Evolutionary conservation across 1,139 yeast genomes (phyloP).

Genomic region (Debaryomycetaceae sp.): DNA sequence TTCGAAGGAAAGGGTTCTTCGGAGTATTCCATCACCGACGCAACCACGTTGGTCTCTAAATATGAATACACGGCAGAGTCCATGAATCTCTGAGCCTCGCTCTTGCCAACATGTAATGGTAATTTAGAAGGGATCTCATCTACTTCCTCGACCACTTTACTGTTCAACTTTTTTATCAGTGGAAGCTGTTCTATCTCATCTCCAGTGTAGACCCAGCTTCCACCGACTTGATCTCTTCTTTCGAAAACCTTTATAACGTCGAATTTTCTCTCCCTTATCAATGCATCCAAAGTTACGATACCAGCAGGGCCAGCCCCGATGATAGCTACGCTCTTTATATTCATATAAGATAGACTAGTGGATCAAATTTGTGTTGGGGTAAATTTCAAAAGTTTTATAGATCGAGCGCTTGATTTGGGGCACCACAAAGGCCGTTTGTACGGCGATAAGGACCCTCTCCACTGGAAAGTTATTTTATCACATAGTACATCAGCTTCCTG

Average conservation of each 20-base stretch:
- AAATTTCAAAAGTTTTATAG: no score
- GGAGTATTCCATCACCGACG: constrained; percentile 53
- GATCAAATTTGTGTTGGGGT: no score
- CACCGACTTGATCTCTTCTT: constrained; percentile 39
- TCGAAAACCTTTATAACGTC: constrained; percentile 43
- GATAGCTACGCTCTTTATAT: constrained; percentile 38
- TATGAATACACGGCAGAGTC: constrained; percentile 44
- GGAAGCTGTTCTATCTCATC: constrained; percentile 18
- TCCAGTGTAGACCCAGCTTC: constrained; percentile 39
- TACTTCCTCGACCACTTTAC: constrained; percentile 11
- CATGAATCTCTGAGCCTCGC: constrained; percentile 18
- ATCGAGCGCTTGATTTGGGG: not conserved
- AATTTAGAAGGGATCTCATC: constrained; percentile 16
- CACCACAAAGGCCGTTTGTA: not conserved
- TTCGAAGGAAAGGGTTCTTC: constrained; percentile 34
- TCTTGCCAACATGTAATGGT: constrained; percentile 29
- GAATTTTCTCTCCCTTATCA: constrained; percentile 43
- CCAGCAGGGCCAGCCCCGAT: constrained; percentile 75
- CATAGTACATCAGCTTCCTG: no score
- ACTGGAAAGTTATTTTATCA: no score
- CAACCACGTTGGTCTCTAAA: constrained; percentile 63
- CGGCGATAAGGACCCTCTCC: not conserved
- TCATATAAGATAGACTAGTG: not conserved
- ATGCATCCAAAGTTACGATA: constrained; percentile 53
- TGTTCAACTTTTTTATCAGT: constrained; percentile 13